Evolutionary conservation across 2,329 filamentous ascomycete species (phyloP).

Genomic region (Botrytis squamosa): DNA sequence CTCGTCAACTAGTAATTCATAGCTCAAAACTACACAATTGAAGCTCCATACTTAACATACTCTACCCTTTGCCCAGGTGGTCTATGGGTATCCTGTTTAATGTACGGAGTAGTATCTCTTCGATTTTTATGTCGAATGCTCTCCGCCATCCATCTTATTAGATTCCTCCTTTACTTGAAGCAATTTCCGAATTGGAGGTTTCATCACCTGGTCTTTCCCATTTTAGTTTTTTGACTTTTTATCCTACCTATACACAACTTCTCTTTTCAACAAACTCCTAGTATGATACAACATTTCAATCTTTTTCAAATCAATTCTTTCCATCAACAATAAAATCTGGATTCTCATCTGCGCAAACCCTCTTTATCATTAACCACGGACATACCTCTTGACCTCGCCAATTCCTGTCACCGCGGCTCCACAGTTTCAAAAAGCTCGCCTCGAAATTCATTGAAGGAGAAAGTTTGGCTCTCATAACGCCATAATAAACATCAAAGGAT

Average conservation of each 20-base stretch:
- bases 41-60: background rate
- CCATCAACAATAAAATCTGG: background rate
- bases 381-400: background rate
- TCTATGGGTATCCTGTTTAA: background rate
- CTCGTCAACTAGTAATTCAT: background rate
- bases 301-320: background rate
- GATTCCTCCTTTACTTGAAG: background rate
- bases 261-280: background rate
- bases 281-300: background rate
- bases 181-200: conserved; percentile 9
- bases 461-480: background rate
- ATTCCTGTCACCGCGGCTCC: background rate
- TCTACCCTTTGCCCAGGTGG: background rate
- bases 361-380: background rate
- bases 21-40: background rate
- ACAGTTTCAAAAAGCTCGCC: background rate
- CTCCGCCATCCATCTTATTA: background rate
- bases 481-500: background rate
- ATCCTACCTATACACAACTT: background rate
- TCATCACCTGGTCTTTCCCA: conserved; percentile 2
- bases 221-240: background rate
- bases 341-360: background rate
- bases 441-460: background rate
- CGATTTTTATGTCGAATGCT: background rate
- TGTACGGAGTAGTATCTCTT: background rate